phyloP scores from a whole-genome alignment of 2,329 filamentous ascomycete species.

The Hypocreales sp. region DNA sequence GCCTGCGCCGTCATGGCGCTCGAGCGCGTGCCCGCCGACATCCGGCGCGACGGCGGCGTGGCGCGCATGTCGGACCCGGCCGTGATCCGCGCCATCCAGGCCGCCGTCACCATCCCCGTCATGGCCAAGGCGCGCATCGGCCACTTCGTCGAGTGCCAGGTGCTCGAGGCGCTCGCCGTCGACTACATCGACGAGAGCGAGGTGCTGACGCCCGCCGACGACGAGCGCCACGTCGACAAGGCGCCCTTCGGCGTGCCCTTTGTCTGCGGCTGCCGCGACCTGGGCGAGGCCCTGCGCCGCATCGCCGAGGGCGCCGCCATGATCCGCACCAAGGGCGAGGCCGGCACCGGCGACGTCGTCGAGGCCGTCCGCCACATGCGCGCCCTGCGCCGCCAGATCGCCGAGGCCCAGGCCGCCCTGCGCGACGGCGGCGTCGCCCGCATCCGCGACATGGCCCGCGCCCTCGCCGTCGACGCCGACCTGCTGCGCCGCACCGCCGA shows the following conservation, averaged over 20 bases:
- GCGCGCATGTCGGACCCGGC: conserved; percentile 91
- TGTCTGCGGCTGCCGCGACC: conserved; percentile 88
- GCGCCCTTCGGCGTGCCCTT: conserved; percentile 69
- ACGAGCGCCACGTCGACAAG: conserved; percentile 86
- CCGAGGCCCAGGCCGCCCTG: conserved; percentile 62
- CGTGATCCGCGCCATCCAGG: conserved; percentile 94
- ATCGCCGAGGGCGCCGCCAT: conserved; percentile 92
- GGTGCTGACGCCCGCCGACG: conserved; percentile 89
- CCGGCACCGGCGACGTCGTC: conserved; percentile 90
- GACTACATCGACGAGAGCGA: conserved; percentile 99
- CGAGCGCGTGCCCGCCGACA: conserved; percentile 93
- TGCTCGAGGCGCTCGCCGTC: conserved; percentile 85
- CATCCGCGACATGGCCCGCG: conserved; percentile 59
- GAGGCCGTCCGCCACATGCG: conserved; percentile 96
- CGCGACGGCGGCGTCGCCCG: conserved; percentile 32
- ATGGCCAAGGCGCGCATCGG: conserved; percentile 99
- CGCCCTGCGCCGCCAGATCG: conserved; percentile 71
- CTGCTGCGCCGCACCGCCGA: conserved; percentile 77
- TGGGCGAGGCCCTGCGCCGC: conserved; percentile 81
- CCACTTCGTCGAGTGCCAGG: conserved; percentile 96
- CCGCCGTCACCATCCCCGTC: conserved; percentile 87
- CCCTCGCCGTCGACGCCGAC: conserved; percentile 62
- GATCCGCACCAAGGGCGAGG: conserved; percentile 98
- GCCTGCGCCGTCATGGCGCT: conserved; percentile 97
- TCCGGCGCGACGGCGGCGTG: conserved; percentile 81